Evolutionary conservation across 2,329 filamentous ascomycete genomes (phyloP), one percentile per base, ranked within the genome.

Genomic region (Pyrenochaeta sp.): DNA sequence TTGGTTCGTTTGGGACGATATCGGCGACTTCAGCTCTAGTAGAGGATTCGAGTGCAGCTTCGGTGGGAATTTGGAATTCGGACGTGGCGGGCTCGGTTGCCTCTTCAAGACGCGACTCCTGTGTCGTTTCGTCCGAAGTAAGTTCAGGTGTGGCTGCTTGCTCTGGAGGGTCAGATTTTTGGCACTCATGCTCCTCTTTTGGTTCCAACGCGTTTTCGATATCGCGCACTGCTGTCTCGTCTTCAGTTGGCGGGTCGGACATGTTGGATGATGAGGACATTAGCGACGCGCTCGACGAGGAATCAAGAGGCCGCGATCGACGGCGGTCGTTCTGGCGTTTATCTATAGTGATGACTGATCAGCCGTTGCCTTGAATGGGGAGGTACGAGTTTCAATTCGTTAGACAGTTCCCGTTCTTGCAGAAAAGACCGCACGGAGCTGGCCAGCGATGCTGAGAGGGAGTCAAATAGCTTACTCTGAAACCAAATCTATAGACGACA

Each of bases 301-400:
- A 61, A 24, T 77, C 72, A 37, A 96, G 84, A 46, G 93, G 93
- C 67, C 91, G 90, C 54, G 92, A 92, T 81, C 94, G 96, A 66
- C 94, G 88, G 69, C 94, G 87, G 76, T 96, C 92, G 78, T 96
- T 97, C 78, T 98, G 94, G 65, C 94, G 87, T 72, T 93, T 88
- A 73, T 63, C 60, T 63, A 40, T 42, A 55, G 46, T 37, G 37
- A 27, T 22, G 24, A 28, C 10, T 46, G 45, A 49, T 63, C 43
- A 63, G 60, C 44, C 47, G 40, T 25, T 62, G 57, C 52, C 51
- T 49, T 49, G 27, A 46, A 54, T 19, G 19, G 19, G 45, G 44
- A 45, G 24, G 3, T 24, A 46, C 47, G 42, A 46, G 22, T 34
- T n/a, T 27, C 42, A 24, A 5, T 13, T 48, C 39, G 6, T 34